Base-by-base conservation (phyloP, 495 filamentous ascomycete genomes). In the Lepraria neglecta region DNA sequence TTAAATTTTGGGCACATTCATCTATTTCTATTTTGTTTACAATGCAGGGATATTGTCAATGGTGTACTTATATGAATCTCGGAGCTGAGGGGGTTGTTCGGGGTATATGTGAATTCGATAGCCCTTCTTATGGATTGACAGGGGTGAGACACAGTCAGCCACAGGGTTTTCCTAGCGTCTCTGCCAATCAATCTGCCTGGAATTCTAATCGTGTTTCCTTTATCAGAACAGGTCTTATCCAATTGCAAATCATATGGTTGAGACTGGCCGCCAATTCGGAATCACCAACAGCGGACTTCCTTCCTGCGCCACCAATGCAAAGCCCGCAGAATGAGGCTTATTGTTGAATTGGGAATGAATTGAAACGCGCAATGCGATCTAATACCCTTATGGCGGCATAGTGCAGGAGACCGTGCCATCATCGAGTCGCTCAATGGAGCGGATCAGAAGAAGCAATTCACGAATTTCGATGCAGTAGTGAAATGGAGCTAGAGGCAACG, bases 401-500 rank as follows among this genome's bases (percentile, higher is more conserved):
- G 14, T 53, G 33, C 51, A 53, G 51, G 51, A 21, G 51, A 33
- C 31, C 30, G 2, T 53, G 28, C 51, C n/a, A 33, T 53, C 28
- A 33, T 54, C 51, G 12, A 9, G 15, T 21, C 51, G 31, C 30
- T 54, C 31, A 54, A 54, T 54, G 51, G 51, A 21, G 51, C 51
- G 51, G 30, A 19, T 54, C 28, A 38, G 35, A 17, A 54, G 51
- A 38, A 54, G 31, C 51, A 53, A 33, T 30, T 33, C 31, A n/a
- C 51, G 31, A 53, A 53, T 33, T 28, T 33, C 30, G 51, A 42
- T 47, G 45, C 19, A 47, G 24, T 2, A 21, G 44, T 9, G 46
- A 31, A 51, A 43, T 11, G 57, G 30, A 47, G 47, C 58, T 60
- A 60, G 58, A 60, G 50, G 58, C 38, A 60, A 31, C 47, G 46